Percentiles rank a stretch among this genome's conserved stretches.
phyloP scores from a whole-genome alignment of 305 asterid genomes.

The Fraxinus platypoda region DNA sequence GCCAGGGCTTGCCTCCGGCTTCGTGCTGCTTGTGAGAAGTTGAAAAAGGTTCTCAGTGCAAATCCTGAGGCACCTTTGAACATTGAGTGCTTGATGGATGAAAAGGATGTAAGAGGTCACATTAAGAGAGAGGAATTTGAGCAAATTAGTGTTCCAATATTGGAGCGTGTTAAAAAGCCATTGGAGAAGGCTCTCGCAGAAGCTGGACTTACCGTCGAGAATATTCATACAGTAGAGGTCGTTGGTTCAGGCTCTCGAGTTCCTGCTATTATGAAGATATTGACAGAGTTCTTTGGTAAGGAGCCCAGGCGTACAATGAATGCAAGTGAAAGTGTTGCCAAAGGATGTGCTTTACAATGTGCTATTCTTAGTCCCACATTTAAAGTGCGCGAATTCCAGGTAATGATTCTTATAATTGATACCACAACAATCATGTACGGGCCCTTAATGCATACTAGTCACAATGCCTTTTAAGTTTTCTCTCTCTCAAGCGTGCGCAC shows the following conservation, averaged over 20 bases:
- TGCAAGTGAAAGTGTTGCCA: conserved; percentile 88
- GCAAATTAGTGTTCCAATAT: conserved; percentile 68
- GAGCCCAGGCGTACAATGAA: conserved; percentile 95
- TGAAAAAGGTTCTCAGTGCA: conserved; percentile 92
- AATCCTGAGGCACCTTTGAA: conserved; percentile 90
- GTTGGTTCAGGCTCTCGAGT: conserved; percentile 96
- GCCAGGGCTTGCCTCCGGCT: conserved; percentile 87
- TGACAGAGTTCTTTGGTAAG: conserved; percentile 75
- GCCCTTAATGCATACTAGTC: background rate
- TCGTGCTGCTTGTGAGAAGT: conserved; percentile 88
- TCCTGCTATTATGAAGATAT: conserved; percentile 74
- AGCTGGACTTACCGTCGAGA: conserved; percentile 59
- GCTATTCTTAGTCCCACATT: conserved; percentile 95
- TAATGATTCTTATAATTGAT: conserved; percentile 22
- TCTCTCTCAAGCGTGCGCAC: background rate
- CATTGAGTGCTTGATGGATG: conserved; percentile 93
- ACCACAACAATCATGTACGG: background rate
- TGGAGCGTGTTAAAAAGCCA: conserved; percentile 84
- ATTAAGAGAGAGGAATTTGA: conserved; percentile 94
- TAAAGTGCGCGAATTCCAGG: conserved; percentile 94
- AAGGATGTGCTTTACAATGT: conserved; percentile 79
- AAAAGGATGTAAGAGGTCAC: conserved; percentile 80
- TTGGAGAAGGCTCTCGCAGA: conserved; percentile 79
- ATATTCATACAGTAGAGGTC: conserved; percentile 76
- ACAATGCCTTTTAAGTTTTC: background rate